Base-by-base conservation (phyloP, 2,329 filamentous ascomycete genomes). In the Pseudopyricularia cyperi region DNA sequence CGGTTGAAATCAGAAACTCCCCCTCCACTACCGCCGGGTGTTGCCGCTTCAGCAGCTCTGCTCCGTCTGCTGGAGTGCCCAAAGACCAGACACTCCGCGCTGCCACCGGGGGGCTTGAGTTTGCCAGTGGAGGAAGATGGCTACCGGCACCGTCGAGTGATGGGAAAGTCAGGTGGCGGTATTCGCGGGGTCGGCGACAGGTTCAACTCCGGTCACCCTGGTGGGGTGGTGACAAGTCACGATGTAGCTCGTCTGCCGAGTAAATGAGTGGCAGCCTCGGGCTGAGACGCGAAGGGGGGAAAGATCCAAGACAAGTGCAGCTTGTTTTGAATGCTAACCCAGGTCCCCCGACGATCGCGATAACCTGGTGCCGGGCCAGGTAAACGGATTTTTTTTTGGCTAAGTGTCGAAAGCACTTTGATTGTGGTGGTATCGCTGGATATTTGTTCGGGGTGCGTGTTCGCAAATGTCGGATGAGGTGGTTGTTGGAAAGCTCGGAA, bases 1-100 rank as follows among this genome's bases (percentile, higher is more conserved):
- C 78, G 61, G 61, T 62, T 64, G 61, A 65, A 66, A 61, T 57
- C 59, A 57, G 59, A 68, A 68, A 63, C 69, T 72, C 74, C 77
- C 75, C 76, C 76, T 77, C 77, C 76, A 74, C 76, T 74, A 68
- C 72, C 64, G 61, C 63, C 65, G 60, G 61, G 57, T 59, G 62
- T 64, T 63, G 63, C 61, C 61, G 63, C 62, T 61, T 65, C 66
- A 63, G 69, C 68, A 71, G 65, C 66, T 19, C 66, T 70, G 58
- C 58, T 62, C 46, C 50, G 34, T 33, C 42, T 19, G 34, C 30
- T 44, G 51, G 53, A 50, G 49, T 52, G 44, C 52, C 52, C 46
- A 17, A 28, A 24, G 37, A 11, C 35, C 42, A 52, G 46, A 32
- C 37, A 52, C 46, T 53, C 49, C 30, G 42, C 19, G 35, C 33